Conservation (phyloP, 805 yeast genomes). For the Zygosaccharomyces kombuchaensis region DNA sequence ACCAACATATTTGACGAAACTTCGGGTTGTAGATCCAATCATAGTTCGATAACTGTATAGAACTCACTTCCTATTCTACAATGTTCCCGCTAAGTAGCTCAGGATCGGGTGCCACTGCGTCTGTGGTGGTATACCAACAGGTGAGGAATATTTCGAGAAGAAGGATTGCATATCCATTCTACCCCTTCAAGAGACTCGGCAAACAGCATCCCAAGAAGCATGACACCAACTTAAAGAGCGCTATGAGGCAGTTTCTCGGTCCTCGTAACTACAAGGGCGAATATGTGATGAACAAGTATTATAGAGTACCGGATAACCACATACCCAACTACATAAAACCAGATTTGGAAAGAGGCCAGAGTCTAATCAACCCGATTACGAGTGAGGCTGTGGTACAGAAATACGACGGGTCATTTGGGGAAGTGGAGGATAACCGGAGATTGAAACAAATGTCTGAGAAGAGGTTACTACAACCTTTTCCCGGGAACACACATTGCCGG, state of each 20-base stretch:
- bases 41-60: not conserved
- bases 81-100: constrained; percentile 10
- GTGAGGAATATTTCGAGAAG: constrained; percentile 47
- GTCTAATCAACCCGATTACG: constrained; percentile 35
- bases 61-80: not conserved
- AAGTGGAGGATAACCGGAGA: constrained; percentile 12
- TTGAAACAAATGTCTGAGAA: constrained; percentile 8
- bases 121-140: constrained; percentile 30
- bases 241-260: constrained; percentile 73
- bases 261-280: constrained; percentile 82
- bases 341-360: constrained; percentile 41
- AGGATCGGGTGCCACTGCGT: constrained; percentile 4
- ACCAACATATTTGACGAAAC: not conserved
- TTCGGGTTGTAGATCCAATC: not conserved
- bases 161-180: constrained; percentile 50
- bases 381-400: constrained; percentile 29
- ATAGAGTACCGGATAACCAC: constrained; percentile 61
- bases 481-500: constrained; percentile 62
- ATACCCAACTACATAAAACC: constrained; percentile 69
- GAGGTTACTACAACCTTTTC: constrained; percentile 66
- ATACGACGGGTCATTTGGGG: constrained; percentile 21
- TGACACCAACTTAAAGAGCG: constrained; percentile 54
- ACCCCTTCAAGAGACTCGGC: constrained; percentile 43
- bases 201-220: constrained; percentile 39
- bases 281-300: constrained; percentile 70